These are phyloP conservation scores for Aeminium ludgeri DNA, from an alignment of 495 filamentous ascomycete species.

Conservation along the genomic window DNA sequence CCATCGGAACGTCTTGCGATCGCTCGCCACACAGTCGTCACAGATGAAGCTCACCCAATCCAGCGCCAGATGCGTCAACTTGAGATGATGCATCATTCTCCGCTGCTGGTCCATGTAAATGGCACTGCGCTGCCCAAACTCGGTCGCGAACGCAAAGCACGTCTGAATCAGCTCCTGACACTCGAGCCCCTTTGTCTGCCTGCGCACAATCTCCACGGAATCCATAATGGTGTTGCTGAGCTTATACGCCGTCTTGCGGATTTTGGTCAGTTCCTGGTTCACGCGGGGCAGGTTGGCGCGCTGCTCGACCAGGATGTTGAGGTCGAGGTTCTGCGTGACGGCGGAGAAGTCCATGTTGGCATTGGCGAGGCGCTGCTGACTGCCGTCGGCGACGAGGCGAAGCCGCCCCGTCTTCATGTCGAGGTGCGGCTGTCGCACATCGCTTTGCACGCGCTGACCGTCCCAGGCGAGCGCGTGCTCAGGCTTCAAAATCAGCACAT, in stretches of 20 bases:
- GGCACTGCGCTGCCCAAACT: slow-evolving; percentile 88
- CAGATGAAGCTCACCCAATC: slow-evolving; percentile 98
- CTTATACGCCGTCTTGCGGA: slow-evolving; percentile 90
- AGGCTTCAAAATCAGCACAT: slow-evolving; percentile 69
- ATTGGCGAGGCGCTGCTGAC: slow-evolving; percentile 57
- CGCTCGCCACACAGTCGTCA: slow-evolving; percentile 89
- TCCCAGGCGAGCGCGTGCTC: slow-evolving; percentile 68
- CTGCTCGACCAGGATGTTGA: slow-evolving; percentile 79
- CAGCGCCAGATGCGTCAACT: slow-evolving; percentile 76
- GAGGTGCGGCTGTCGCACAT: slow-evolving; percentile 58
- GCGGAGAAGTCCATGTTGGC: slow-evolving; percentile 54
- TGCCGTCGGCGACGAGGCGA: slow-evolving; percentile 78
- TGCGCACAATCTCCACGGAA: slow-evolving; percentile 78
- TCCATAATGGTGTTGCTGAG: slow-evolving; percentile 99
- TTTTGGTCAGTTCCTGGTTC: slow-evolving; percentile 79
- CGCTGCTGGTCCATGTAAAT: slow-evolving; percentile 87
- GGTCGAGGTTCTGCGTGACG: slow-evolving; percentile 39
- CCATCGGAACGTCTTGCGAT: slow-evolving; percentile 93
- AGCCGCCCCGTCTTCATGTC: slow-evolving; percentile 78
- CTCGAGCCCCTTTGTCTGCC: slow-evolving; percentile 66
- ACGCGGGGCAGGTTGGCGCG: slow-evolving; percentile 86
- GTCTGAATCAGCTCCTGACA: slow-evolving; percentile 94
- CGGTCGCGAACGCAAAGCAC: slow-evolving; percentile 96
- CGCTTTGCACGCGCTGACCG: slow-evolving; percentile 44
- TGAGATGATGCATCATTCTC: slow-evolving; percentile 88